phyloP scores from a whole-genome alignment of 2,329 filamentous ascomycete genomes.

The Cercospora nicotianae region DNA sequence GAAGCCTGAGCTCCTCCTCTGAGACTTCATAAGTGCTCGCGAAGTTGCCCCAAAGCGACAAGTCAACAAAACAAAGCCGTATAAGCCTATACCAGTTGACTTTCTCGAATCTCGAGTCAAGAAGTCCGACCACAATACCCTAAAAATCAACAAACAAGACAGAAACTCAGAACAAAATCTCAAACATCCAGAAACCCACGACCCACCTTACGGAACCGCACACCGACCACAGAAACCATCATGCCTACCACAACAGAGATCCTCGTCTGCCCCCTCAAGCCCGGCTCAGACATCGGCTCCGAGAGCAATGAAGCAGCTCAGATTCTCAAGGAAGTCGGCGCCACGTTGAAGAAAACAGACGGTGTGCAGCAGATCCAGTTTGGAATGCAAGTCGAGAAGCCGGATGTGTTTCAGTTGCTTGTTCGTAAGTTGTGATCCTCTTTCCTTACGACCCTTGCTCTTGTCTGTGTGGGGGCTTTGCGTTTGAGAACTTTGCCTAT shows the following conservation, averaged over 20 bases:
- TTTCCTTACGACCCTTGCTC: not conserved
- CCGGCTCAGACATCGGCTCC: slow-evolving; percentile 40
- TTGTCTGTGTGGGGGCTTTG: not conserved
- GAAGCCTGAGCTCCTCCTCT: not conserved
- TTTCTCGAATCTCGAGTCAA: not conserved
- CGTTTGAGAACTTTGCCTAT: not conserved
- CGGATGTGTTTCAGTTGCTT: slow-evolving; percentile 40
- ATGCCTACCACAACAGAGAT: slow-evolving; percentile 44
- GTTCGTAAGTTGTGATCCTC: slow-evolving; percentile 40
- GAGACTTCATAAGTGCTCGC: not conserved
- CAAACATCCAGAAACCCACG: not conserved
- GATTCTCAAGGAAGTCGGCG: slow-evolving; percentile 38
- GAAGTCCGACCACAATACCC: not conserved
- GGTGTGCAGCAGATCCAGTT: slow-evolving; percentile 42
- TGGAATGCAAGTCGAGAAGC: slow-evolving; percentile 45
- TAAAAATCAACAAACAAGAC: not conserved
- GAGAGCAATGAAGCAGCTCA: slow-evolving; percentile 31
- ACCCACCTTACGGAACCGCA: not conserved
- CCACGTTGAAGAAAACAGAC: slow-evolving; percentile 40
- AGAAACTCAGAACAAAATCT: not conserved
- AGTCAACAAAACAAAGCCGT: not conserved
- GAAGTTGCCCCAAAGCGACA: not conserved
- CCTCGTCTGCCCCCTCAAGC: slow-evolving; percentile 41
- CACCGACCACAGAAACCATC: slow-evolving; percentile 19
- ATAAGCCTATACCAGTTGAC: not conserved